Conservation (phyloP, 805 yeast genomes). For the Candida xyloterini region DNA sequence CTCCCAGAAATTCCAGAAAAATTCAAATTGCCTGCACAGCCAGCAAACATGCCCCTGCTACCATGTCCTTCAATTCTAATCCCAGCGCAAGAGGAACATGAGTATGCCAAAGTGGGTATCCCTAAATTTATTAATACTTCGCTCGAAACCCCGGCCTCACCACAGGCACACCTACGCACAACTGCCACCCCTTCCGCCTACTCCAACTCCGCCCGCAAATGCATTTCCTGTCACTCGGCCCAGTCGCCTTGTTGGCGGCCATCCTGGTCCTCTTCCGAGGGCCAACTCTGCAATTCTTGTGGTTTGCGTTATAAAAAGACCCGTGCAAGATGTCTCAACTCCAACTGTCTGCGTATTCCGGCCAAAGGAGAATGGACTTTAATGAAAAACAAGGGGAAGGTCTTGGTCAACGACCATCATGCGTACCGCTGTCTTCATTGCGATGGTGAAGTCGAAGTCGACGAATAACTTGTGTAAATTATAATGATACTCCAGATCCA, state of each 20-base stretch:
- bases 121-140: constrained; percentile 16
- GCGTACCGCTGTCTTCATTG: constrained; percentile 56
- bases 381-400: constrained; percentile 70
- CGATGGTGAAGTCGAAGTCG: constrained; percentile 52
- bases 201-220: constrained; percentile 44
- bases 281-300: constrained; percentile 96
- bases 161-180: constrained; percentile 14
- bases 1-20: constrained; percentile 11
- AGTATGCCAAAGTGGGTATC: constrained; percentile 8
- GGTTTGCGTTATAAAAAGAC: constrained; percentile 94
- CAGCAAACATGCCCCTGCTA: constrained; percentile 7
- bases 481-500: background rate
- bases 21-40: constrained; percentile 24
- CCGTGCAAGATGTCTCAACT: constrained; percentile 80
- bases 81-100: constrained; percentile 3
- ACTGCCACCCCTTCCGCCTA: constrained; percentile 11
- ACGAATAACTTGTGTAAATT: constrained; percentile 16
- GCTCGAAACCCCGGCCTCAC: constrained; percentile 14
- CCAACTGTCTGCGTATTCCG: constrained; percentile 80
- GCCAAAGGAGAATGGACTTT: constrained; percentile 94
- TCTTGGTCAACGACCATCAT: constrained; percentile 26
- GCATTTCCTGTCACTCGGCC: constrained; percentile 87
- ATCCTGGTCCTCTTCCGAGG: constrained; percentile 85
- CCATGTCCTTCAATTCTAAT: constrained; percentile 5
- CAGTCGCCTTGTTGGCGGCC: constrained; percentile 99